Percentiles rank a stretch among this genome's conserved stretches.
Conservation (phyloP, 441 rosid species). For the Pelargonium fulgidum region DNA sequence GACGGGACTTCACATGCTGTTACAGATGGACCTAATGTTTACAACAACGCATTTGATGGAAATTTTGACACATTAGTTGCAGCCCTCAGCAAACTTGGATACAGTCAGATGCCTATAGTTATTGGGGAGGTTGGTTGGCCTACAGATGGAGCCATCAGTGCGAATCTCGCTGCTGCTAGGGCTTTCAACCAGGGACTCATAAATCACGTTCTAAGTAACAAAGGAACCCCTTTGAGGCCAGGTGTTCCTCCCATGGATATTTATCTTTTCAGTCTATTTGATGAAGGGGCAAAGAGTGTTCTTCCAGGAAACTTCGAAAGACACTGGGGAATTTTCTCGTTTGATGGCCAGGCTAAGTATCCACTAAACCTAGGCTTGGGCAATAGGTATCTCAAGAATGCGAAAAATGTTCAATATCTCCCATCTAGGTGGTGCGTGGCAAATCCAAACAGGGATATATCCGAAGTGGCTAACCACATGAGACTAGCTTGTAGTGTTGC, state of each 20-base stretch:
- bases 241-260: slow-evolving; percentile 63
- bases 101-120: slow-evolving; percentile 77
- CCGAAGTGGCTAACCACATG: slow-evolving; percentile 60
- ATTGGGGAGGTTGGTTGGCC: slow-evolving; percentile 99
- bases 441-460: slow-evolving; percentile 56
- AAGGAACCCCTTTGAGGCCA: slow-evolving; percentile 90
- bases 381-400: slow-evolving; percentile 55
- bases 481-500: slow-evolving; percentile 69
- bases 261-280: slow-evolving; percentile 81
- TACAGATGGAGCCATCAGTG: slow-evolving; percentile 70
- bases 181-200: slow-evolving; percentile 84
- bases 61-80: slow-evolving; percentile 85
- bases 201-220: slow-evolving; percentile 53
- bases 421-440: slow-evolving; percentile 95
- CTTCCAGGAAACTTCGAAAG: slow-evolving; percentile 89
- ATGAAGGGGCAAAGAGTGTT: slow-evolving; percentile 78
- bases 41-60: slow-evolving; percentile 86
- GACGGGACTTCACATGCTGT: slow-evolving; percentile 78
- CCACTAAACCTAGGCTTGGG: slow-evolving; percentile 71
- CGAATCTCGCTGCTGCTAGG: slow-evolving; percentile 75
- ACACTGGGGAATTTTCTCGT: slow-evolving; percentile 97
- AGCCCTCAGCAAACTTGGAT: slow-evolving; percentile 75
- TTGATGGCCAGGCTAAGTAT: slow-evolving; percentile 94
- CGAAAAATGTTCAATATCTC: slow-evolving; percentile 63
- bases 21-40: slow-evolving; percentile 67